These are phyloP conservation scores for Tubosaeta sp. DNA, from an alignment of 768 basidiomycete genomes.

Conservation along the genomic window DNA sequence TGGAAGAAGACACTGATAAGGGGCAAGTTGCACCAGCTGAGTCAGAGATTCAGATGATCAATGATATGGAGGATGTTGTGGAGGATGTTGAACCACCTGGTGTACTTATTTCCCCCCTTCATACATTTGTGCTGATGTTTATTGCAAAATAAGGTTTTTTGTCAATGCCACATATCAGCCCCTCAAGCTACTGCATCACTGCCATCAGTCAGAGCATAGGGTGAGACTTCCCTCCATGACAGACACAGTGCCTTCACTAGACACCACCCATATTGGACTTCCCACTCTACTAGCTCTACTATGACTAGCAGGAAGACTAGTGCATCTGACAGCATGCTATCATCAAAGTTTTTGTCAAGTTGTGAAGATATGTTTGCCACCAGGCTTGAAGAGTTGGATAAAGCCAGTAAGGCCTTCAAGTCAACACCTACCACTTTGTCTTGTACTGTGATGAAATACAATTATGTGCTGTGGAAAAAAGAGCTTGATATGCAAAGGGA, in stretches of 20 bases:
- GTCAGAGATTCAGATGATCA: no score
- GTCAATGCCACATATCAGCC: no score
- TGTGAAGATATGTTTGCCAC: not conserved
- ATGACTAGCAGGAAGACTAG: not conserved
- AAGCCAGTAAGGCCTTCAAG: not conserved
- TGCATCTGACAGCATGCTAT: not conserved
- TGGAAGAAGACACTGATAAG: no score
- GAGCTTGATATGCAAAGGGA: not conserved
- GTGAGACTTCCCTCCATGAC: not conserved
- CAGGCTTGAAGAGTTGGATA: conserved; percentile 1
- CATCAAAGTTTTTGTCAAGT: not conserved
- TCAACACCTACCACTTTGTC: not conserved
- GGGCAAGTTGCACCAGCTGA: no score
- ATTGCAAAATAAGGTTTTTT: no score
- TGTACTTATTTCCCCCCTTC: no score
- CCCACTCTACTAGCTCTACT: not conserved
- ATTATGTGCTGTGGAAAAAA: not conserved
- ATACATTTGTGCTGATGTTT: no score
- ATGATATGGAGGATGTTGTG: no score
- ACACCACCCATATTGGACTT: not conserved
- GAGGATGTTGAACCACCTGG: no score
- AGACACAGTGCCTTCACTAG: not conserved
- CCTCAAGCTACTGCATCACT: no score
- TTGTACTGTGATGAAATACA: not conserved
- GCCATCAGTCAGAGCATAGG: no score